Base-by-base conservation (phyloP, 2,329 filamentous ascomycete species). In the Blumeriella jaapii region DNA sequence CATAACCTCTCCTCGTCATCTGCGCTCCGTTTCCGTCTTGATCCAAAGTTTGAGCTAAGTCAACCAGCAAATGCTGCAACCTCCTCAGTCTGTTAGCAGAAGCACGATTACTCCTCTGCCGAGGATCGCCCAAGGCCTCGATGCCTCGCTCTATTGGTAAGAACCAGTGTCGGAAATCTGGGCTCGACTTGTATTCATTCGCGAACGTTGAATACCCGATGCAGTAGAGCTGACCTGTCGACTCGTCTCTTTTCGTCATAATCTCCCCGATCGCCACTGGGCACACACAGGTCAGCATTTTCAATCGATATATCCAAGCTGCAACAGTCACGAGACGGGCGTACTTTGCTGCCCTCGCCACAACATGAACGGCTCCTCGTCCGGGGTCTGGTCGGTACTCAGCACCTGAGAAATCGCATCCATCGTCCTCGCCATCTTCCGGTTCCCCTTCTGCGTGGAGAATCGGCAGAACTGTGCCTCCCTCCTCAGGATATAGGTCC, bases 291-390 rank as follows among this genome's bases (percentile, higher is more conserved):
- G n/a, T n/a, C n/a, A n/a, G n/a, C n/a, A n/a, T n/a, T n/a, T n/a
- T n/a, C n/a, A n/a, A n/a, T n/a, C n/a, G n/a, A n/a, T n/a, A n/a
- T n/a, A n/a, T n/a, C n/a, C n/a, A n/a, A n/a, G n/a, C n/a, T n/a
- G n/a, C n/a, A n/a, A n/a, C n/a, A n/a, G n/a, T n/a, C n/a, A n/a
- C n/a, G n/a, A n/a, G n/a, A n/a, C n/a, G n/a, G n/a, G n/a, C n/a
- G n/a, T n/a, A n/a, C n/a, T 51, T 29, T 51, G 48, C 16, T 51
- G 47, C 18, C 48, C 48, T 17, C 45, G 39, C 48, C 48, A 51
- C 16, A 51, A 43, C 48, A 49, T 51, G n/a, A 49, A 49, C 9
- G 47, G 39, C n/a, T 38, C 30, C 11, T 49, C 48, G 6, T 39
- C 48, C 9, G 12, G 9, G 6, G 34, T 22, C 14, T 13, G 31